Base-by-base conservation (phyloP, 164 flowering plant genomes). In the Piper betle region DNA sequence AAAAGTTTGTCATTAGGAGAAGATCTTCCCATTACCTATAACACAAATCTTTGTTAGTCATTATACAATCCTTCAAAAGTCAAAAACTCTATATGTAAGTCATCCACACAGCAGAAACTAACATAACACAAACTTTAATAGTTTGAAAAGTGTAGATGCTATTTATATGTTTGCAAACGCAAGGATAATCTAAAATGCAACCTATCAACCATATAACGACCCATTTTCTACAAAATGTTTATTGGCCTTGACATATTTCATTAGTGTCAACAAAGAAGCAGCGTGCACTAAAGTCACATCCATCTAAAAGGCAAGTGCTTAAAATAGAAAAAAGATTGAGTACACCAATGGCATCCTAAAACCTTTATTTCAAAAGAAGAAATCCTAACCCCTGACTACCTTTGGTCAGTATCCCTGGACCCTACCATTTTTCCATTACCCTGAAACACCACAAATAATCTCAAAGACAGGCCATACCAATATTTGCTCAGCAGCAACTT, bases 1-100 rank as follows among this genome's bases (percentile, higher is more conserved):
- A 90, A 71, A 57, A 90, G 92, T 66, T 87, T 90, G 78, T 93
- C 99, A 81, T 81, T 88, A 9, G 99, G 99, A 39, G 99, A 88
- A 41, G 99, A 93, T 73, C 97, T 79, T 58, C 92, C 99, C 97
- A 93, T 90, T 10, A 93, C 97, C 99, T 93, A 59, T 4, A 69
- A 43, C 39, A 53, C 10, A n/a, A n/a, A n/a, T 19, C 8, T 19
- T n/a, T 20, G 12, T 19, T 19, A 55, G 37, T 55, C 20, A 18
- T 13, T n/a, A 55, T 25, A 19, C 18, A 19, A 10, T 46, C 15
- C 50, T 10, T 46, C 50, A 46, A 12, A 46, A 46, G 50, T 46
- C 50, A 46, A 46, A 2, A 46, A 42, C 11, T 42, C 3, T 46
- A 46, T 46, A 15, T 15, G 3, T 1, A 46, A 10, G 10, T 15